Evolutionary conservation across 805 yeast genomes (phyloP).

Genomic region (Cyberlindnera xylosilytica): DNA sequence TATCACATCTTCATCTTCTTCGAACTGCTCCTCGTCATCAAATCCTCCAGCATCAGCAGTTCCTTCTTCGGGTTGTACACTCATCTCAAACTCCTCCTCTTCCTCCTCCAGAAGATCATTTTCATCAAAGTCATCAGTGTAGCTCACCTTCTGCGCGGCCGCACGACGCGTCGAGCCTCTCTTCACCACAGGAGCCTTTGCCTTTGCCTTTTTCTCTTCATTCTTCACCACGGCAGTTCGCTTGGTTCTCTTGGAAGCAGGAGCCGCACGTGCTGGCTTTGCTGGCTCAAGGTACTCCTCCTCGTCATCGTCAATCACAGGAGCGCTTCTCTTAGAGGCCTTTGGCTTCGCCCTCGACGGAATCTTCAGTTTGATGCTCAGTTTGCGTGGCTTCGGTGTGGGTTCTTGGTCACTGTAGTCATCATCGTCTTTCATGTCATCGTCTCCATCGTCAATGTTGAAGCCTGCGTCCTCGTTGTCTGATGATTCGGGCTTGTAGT

Average conservation of each 20-base stretch:
- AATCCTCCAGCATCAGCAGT: too few species aligned
- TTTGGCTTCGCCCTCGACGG: constrained; percentile 6
- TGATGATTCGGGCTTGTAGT: constrained; percentile 13
- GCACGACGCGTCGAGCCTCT: constrained; percentile 11
- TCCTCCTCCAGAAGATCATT: constrained; percentile 12
- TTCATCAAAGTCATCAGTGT: constrained; percentile 11
- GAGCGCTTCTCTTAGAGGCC: constrained; percentile 1
- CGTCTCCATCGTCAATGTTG: constrained; percentile 19
- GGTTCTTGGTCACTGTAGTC: constrained; percentile 9
- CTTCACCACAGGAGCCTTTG: constrained; percentile 1
- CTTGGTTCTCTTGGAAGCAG: constrained; percentile 2
- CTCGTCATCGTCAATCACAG: constrained; percentile 5
- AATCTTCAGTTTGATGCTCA: constrained; percentile 20
- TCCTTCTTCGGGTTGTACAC: constrained; percentile 17
- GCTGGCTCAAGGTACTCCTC: neutral
- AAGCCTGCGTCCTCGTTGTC: constrained; percentile 13
- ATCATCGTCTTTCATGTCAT: constrained; percentile 11
- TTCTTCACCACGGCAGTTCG: constrained; percentile 2
- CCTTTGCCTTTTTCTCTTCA: neutral
- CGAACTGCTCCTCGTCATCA: constrained; percentile 25
- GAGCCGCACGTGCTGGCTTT: neutral
- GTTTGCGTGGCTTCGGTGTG: constrained; percentile 11
- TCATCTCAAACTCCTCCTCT: constrained; percentile 4
- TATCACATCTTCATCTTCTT: constrained; percentile 26
- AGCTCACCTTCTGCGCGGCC: constrained; percentile 9